phyloP scores from a whole-genome alignment of 805 yeast genomes.

The Yueomyces sinensis region DNA sequence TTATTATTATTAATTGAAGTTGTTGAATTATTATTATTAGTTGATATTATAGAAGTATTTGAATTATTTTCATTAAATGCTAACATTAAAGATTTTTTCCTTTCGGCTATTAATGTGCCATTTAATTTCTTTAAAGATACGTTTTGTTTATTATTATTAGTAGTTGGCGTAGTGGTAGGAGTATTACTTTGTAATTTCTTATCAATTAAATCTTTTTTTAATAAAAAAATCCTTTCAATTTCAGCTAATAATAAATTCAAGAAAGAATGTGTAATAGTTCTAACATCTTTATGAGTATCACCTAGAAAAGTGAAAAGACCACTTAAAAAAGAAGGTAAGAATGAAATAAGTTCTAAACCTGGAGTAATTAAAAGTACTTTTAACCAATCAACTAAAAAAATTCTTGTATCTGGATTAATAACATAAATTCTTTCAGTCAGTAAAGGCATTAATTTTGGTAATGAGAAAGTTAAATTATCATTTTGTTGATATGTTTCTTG shows the following conservation, averaged over 20 bases:
- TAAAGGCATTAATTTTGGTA: constrained; percentile 83
- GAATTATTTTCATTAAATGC: constrained; percentile 14
- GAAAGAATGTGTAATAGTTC: constrained; percentile 71
- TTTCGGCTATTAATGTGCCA: constrained; percentile 20
- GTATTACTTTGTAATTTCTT: constrained; percentile 4
- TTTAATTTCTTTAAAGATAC: constrained; percentile 19
- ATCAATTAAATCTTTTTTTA: constrained; percentile 22
- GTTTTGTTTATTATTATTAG: not conserved
- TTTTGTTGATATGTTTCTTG: constrained; percentile 50
- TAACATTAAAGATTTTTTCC: constrained; percentile 19
- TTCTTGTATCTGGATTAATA: constrained; percentile 82
- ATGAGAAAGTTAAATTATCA: constrained; percentile 47
- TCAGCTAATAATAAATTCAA: constrained; percentile 68
- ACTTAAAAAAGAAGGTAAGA: constrained; percentile 78
- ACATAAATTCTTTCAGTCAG: constrained; percentile 83
- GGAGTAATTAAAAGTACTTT: constrained; percentile 88
- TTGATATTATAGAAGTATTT: not conserved
- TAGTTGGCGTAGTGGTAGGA: not conserved
- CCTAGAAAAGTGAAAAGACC: constrained; percentile 66
- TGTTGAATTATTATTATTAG: no score
- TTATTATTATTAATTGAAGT: not conserved
- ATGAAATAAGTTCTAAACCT: constrained; percentile 74
- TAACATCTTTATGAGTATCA: constrained; percentile 75
- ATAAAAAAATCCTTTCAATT: constrained; percentile 59
- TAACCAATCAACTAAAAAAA: constrained; percentile 88